phyloP scores from a whole-genome alignment of 1,284 basidiomycete species.

The Ceratobasidium sp. region DNA sequence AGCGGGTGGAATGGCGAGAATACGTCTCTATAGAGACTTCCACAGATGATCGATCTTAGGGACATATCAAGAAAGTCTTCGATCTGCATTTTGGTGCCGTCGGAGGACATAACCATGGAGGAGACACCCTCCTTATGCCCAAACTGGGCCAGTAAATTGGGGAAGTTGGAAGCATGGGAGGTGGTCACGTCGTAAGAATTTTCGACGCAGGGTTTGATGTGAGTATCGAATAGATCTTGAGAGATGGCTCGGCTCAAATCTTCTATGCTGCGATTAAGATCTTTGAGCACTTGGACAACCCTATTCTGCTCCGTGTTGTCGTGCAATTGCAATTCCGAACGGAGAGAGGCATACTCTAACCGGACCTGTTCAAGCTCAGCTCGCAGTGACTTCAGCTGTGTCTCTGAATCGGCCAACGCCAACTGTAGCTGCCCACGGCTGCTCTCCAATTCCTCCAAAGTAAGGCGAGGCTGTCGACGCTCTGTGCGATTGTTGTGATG shows the following conservation, averaged over 20 bases:
- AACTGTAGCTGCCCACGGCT: neutral
- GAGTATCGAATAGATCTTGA: neutral
- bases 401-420: constrained; percentile 1
- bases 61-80: constrained; percentile 32
- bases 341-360: constrained; percentile 6
- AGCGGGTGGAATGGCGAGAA: constrained; percentile 26
- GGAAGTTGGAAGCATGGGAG: neutral
- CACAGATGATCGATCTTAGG: neutral
- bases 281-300: constrained; percentile 7
- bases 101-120: constrained; percentile 10
- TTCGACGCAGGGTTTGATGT: neutral
- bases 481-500: too few species aligned
- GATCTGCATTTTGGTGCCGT: neutral
- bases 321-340: constrained; percentile 13
- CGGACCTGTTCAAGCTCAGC: neutral
- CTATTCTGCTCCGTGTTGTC: constrained; percentile 15
- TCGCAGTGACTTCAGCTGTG: neutral
- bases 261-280: constrained; percentile 1
- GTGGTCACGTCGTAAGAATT: neutral
- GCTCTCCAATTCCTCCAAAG: neutral
- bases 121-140: neutral
- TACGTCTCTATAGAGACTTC: neutral
- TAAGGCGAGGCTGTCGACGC: too few species aligned
- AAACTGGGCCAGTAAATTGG: neutral
- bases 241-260: constrained; percentile 6